Percentiles rank a stretch among this genome's conserved stretches.
These are phyloP conservation scores for Babesia bigemina DNA, from an alignment of 169 alveolate species.

Conservation along the genomic window DNA sequence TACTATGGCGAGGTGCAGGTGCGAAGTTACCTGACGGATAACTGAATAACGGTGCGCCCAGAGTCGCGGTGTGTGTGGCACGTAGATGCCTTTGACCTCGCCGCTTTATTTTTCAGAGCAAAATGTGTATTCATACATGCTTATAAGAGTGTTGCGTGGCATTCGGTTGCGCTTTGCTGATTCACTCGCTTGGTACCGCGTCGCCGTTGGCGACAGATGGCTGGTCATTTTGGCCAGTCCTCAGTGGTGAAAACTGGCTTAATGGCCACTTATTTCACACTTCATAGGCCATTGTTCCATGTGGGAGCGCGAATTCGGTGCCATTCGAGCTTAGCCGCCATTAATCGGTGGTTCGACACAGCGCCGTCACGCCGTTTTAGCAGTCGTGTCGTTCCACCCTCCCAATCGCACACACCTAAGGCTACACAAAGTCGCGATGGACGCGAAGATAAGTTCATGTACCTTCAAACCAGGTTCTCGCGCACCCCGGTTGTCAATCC, in stretches of 20 bases:
- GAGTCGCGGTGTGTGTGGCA: background rate
- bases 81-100: background rate
- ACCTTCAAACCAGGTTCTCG: conserved; percentile 12
- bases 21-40: conserved; percentile 27
- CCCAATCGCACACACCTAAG: conserved; percentile 9
- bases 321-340: background rate
- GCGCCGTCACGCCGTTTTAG: background rate
- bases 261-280: background rate
- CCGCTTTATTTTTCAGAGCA: too few species aligned
- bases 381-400: background rate
- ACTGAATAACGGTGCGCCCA: background rate
- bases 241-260: background rate
- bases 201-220: conserved; percentile 4
- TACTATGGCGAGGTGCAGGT: conserved; percentile 58
- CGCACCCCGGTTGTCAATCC: conserved; percentile 1
- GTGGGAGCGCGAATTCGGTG: background rate
- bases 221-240: conserved; percentile 2
- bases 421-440: background rate
- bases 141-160: too few species aligned
- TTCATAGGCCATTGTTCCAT: background rate
- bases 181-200: background rate
- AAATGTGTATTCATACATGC: too few species aligned
- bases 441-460: conserved; percentile 12
- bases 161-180: background rate
- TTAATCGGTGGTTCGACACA: background rate